These are phyloP conservation scores for Hypocreales sp. DNA, from an alignment of 2,329 filamentous ascomycete genomes.

Conservation along the genomic window DNA sequence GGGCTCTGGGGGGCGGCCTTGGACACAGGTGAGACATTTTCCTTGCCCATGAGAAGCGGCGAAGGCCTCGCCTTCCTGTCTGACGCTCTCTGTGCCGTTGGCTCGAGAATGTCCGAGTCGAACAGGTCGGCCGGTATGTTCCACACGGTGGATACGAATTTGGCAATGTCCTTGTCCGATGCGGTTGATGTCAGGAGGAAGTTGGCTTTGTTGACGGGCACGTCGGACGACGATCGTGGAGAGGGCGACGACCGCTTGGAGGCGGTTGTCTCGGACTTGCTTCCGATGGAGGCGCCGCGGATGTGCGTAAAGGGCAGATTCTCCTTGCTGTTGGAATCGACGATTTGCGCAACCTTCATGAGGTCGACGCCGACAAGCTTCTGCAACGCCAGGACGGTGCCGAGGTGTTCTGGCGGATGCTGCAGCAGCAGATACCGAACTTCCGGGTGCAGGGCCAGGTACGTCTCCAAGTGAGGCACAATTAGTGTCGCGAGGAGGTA, in stretches of 20 bases:
- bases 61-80: constrained; percentile 10
- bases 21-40: constrained; percentile 16
- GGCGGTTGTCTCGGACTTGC: constrained; percentile 9
- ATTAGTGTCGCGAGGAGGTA: constrained; percentile 40
- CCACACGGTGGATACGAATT: constrained; percentile 36
- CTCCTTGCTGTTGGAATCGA: constrained; percentile 26
- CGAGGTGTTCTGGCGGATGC: constrained; percentile 39
- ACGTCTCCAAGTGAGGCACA: constrained; percentile 44
- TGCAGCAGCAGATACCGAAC: constrained; percentile 43
- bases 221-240: constrained; percentile 12
- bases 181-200: constrained; percentile 41
- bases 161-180: constrained; percentile 34
- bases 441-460: constrained; percentile 34
- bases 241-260: constrained; percentile 8
- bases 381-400: constrained; percentile 41
- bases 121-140: constrained; percentile 19
- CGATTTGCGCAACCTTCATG: constrained; percentile 42
- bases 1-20: constrained; percentile 8
- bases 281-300: constrained; percentile 16
- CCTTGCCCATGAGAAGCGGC: constrained; percentile 9
- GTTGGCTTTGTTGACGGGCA: constrained; percentile 34
- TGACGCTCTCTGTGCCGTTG: constrained; percentile 7
- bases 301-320: constrained; percentile 22
- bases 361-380: constrained; percentile 38
- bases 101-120: constrained; percentile 28